Base-by-base conservation (phyloP, 1,284 basidiomycete genomes). In the Pascua guehoae region DNA sequence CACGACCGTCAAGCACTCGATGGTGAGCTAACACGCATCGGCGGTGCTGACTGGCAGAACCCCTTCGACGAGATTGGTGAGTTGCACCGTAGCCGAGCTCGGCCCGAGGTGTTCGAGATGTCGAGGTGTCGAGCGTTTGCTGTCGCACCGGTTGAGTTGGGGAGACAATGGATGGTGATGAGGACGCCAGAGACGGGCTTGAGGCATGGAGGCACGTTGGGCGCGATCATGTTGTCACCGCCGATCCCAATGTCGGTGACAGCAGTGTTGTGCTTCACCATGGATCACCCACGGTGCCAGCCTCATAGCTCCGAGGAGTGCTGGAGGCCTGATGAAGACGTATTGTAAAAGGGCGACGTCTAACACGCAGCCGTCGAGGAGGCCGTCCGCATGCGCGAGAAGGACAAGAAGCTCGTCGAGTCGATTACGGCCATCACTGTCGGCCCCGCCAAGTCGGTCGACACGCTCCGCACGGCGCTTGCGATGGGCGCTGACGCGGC, bases 401-500 rank as follows among this genome's bases (percentile, higher is more conserved):
- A 85, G 64, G 58, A 64, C 51, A 86, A 86, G 67, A 86, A 86
- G 62, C 79, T 80, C 15, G 84, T 95, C 65, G 86, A 87, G 67
- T 87, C 85, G 53, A 96, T 97, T 72, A 91, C 89, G 49, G 92
- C 89, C 51, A 83, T 98, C 46, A 90, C 93, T 12, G 91, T 97
- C 61, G 96, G 96, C 5, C 91, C 93, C 1, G 77, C 93, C 11
- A 98, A 98, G 76, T 82, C 91, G 1, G 73, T 85, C 45, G 96
- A 98, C 73, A 93, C 89, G 4, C 85, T 98, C 42, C 89, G 95
- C 57, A 97, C 94, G 0, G 95, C 93, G 0, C 86, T 98, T 40
- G 95, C 96, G 24, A 97, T 98, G 90, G 95, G 95, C 47, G 96
- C 95, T 12, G 95, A 99, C 81, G 81, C 86, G 14, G 94, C 85